Percentiles rank a stretch among this genome's conserved stretches.
phyloP scores from a whole-genome alignment of 163 green algal genomes.

The Scenedesmus sp. region DNA sequence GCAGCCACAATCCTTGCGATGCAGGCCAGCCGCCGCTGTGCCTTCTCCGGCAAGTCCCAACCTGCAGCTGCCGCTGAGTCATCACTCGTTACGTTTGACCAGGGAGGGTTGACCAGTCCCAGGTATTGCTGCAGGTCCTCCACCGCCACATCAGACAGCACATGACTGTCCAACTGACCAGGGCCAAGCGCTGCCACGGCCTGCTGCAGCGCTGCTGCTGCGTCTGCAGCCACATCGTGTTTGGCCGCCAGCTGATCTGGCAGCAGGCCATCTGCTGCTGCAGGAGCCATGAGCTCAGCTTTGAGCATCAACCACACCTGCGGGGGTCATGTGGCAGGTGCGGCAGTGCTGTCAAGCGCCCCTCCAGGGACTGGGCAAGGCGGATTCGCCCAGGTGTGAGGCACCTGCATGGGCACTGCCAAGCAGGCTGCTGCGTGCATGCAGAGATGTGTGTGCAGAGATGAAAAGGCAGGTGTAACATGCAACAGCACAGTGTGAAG shows the following conservation, averaged over 20 bases:
- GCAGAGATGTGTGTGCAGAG: no score
- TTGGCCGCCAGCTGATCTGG: neutral
- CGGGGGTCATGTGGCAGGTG: neutral
- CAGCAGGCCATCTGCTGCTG: conserved; percentile 15
- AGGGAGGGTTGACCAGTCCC: conserved; percentile 26
- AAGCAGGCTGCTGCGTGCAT: no score
- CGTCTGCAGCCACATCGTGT: neutral
- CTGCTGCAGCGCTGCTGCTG: conserved; percentile 37
- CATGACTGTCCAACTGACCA: conserved; percentile 49
- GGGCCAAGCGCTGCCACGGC: conserved; percentile 28
- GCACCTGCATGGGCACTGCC: neutral
- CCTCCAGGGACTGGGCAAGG: no score
- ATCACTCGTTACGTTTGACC: conserved; percentile 5
- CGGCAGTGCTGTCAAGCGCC: neutral
- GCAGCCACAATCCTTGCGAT: conserved; percentile 32
- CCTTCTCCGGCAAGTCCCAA: conserved; percentile 28
- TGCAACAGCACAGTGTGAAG: no score
- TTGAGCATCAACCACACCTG: conserved; percentile 58
- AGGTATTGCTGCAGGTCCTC: conserved; percentile 56
- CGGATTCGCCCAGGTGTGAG: no score
- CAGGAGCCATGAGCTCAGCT: conserved; percentile 52
- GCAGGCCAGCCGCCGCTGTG: conserved; percentile 43
- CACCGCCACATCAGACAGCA: conserved; percentile 53
- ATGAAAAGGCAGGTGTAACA: no score
- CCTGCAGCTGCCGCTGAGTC: neutral